These are phyloP conservation scores for Dryas integrifolia DNA, from an alignment of 331 rosid species.

Conservation along the genomic window DNA sequence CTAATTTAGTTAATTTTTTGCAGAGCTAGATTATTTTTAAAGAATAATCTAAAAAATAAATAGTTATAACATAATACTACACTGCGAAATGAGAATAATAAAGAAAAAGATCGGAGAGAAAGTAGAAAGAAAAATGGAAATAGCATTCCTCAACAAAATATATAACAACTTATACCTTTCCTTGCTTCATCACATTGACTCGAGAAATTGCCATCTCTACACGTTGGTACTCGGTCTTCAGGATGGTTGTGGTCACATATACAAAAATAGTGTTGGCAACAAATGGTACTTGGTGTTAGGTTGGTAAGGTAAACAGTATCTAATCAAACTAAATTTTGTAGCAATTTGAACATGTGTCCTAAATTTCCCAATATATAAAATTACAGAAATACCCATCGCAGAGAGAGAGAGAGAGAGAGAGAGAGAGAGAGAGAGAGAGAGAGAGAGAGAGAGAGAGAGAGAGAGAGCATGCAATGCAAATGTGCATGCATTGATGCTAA, in stretches of 20 bases:
- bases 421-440: conserved; percentile 2
- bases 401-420: neutral
- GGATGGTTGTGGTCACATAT: neutral
- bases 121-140: no score
- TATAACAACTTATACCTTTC: no score
- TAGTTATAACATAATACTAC: no score
- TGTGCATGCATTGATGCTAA: conserved; percentile 42
- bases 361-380: neutral
- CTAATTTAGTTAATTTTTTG: no score
- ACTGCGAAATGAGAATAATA: no score
- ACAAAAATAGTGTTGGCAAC: neutral
- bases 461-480: conserved; percentile 8
- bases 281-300: neutral
- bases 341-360: conserved; percentile 2
- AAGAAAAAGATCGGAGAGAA: no score
- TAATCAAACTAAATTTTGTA: neutral
- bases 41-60: no score
- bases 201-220: no score
- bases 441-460: neutral
- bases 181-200: no score
- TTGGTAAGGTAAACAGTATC: conserved; percentile 21
- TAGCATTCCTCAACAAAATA: no score
- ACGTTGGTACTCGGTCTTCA: neutral
- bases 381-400: neutral
- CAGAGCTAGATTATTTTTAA: no score